A percentile compares a stretch with the other conserved stretches of the same genome.
These are phyloP conservation scores for Eimeria praecox DNA, from an alignment of 169 alveolate species.

Conservation along the genomic window DNA sequence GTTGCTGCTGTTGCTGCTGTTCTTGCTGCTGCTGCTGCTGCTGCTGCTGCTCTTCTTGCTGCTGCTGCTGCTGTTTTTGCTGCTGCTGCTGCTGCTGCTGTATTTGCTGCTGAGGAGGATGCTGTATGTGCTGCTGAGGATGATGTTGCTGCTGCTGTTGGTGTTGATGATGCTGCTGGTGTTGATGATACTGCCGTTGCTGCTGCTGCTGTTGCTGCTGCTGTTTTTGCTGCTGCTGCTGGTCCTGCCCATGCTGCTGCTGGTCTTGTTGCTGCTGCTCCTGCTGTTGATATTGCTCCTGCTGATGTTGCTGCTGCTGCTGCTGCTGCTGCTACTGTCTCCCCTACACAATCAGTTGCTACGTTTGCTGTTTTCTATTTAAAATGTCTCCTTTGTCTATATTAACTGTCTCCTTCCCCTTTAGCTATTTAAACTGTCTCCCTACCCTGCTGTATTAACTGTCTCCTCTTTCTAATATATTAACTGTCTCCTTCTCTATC, in stretches of 20 bases:
- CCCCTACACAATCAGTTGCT: not conserved
- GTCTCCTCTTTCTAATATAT: too few species aligned
- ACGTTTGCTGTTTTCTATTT: not conserved
- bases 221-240: slow-evolving; percentile 11
- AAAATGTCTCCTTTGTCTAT: not conserved
- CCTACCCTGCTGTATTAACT: not conserved
- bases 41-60: not conserved
- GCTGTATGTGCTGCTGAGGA: too few species aligned
- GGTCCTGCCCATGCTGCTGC: not conserved
- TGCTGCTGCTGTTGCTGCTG: not conserved
- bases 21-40: slow-evolving; percentile 8
- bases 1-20: too few species aligned
- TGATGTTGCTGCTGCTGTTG: too few species aligned
- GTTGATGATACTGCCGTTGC: not conserved
- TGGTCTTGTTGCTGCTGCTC: not conserved
- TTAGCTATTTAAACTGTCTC: not conserved
- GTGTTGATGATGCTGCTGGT: not conserved
- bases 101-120: too few species aligned
- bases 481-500: too few species aligned
- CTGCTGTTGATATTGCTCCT: not conserved
- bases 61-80: not conserved
- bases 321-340: not conserved
- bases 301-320: slow-evolving; percentile 4
- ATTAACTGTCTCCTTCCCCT: not conserved
- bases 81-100: too few species aligned